Percentiles rank a stretch among this genome's conserved stretches.
These are phyloP conservation scores for Fomitiporia mediterranea DNA, from an alignment of 1,284 basidiomycete genomes.

Conservation along the genomic window DNA sequence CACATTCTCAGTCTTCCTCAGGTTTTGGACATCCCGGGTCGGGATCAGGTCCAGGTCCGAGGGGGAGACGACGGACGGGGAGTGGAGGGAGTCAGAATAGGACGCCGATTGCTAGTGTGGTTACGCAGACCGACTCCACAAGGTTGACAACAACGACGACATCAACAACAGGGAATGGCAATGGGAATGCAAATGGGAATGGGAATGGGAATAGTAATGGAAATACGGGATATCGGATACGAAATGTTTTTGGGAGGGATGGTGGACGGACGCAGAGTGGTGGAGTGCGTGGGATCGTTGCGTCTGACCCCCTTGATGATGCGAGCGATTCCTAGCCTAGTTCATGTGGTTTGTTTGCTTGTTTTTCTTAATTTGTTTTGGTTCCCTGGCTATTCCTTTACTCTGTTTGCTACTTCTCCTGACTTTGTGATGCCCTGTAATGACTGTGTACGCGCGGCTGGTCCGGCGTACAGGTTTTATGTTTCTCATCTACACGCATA, in stretches of 20 bases:
- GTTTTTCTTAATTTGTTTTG: no score
- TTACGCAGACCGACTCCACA: conserved; percentile 21
- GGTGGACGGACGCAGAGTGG: conserved; percentile 79
- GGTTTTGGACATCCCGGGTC: not conserved
- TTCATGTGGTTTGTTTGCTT: no score
- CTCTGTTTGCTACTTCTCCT: no score
- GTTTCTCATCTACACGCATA: no score
- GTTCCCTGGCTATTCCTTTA: no score
- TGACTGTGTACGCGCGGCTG: no score
- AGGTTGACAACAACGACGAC: not conserved
- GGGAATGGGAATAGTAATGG: conserved; percentile 9
- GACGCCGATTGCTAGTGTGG: conserved; percentile 18
- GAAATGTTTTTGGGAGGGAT: conserved; percentile 64
- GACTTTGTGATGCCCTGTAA: no score
- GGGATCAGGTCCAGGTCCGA: not conserved
- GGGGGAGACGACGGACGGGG: conserved; percentile 11
- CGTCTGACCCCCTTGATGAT: conserved; percentile 37
- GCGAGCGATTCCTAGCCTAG: not conserved
- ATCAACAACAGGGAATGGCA: no score
- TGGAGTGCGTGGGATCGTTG: conserved; percentile 65
- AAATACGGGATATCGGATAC: conserved; percentile 43
- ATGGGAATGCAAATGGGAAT: conserved; percentile 30
- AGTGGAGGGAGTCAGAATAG: conserved; percentile 6
- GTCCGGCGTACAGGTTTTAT: no score
- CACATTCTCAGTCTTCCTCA: conserved; percentile 16